Percentiles rank a stretch among this genome's conserved stretches.
Evolutionary conservation across 1,284 basidiomycete species (phyloP).

Genomic region (Crepidotus sp.): DNA sequence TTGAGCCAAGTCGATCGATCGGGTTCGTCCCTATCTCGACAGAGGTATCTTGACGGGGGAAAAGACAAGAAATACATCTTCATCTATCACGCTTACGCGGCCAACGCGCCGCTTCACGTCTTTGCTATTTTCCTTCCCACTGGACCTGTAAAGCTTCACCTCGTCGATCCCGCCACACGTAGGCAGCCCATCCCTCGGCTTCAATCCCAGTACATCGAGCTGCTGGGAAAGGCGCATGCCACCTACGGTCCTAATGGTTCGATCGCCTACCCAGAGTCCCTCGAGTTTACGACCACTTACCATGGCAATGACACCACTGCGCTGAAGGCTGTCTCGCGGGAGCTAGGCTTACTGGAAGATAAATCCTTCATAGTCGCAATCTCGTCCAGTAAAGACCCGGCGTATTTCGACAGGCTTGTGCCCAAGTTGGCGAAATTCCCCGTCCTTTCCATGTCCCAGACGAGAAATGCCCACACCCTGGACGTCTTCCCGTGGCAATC

Average conservation of each 20-base stretch:
- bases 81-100: conserved; percentile 82
- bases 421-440: conserved; percentile 81
- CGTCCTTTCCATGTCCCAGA: conserved; percentile 76
- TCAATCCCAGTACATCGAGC: conserved; percentile 61
- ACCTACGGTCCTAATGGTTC: conserved; percentile 36
- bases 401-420: conserved; percentile 75
- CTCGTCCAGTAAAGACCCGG: conserved; percentile 79
- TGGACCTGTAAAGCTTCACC: conserved; percentile 71
- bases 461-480: conserved; percentile 63
- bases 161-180: conserved; percentile 84
- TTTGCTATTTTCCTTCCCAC: conserved; percentile 81
- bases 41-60: conserved; percentile 73
- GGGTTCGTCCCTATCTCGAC: conserved; percentile 47
- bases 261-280: conserved; percentile 62
- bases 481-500: conserved; percentile 76
- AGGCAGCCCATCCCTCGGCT: conserved; percentile 78
- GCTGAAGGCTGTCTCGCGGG: conserved; percentile 82
- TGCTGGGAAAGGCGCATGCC: conserved; percentile 41
- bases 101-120: conserved; percentile 75
- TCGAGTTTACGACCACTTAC: conserved; percentile 70
- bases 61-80: conserved; percentile 76
- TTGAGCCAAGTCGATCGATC: conserved; percentile 75
- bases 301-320: conserved; percentile 76
- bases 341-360: conserved; percentile 69
- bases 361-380: conserved; percentile 71